A percentile compares a stretch with the other conserved stretches of the same genome.
phyloP scores from a whole-genome alignment of 1,284 basidiomycete genomes.

The Schizophyllum amplum region DNA sequence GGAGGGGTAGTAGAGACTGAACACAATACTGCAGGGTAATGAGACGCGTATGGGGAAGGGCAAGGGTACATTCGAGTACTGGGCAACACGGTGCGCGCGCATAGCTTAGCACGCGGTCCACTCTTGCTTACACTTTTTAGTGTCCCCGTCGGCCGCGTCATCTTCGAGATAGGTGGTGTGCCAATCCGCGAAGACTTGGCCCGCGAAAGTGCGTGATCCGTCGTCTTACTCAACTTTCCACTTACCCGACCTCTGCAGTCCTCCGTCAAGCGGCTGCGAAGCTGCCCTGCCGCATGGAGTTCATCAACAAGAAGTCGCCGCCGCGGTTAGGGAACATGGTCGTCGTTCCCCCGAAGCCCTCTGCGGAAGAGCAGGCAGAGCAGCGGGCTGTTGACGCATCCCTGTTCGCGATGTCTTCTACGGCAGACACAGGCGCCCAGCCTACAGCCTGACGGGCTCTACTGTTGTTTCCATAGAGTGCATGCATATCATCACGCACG shows the following conservation, averaged over 20 bases:
- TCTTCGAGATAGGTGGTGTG: slow-evolving; percentile 91
- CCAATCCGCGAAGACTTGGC: slow-evolving; percentile 92
- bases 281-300: slow-evolving; percentile 86
- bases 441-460: background rate
- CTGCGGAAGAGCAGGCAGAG: background rate
- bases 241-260: slow-evolving; percentile 39
- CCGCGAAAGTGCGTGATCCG: slow-evolving; percentile 65
- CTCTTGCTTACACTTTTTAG: slow-evolving; percentile 30
- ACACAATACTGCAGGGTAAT: slow-evolving; percentile 61
- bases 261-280: slow-evolving; percentile 87
- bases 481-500: too few relatives aligned
- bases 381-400: background rate
- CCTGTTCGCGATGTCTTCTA: background rate
- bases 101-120: background rate
- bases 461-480: too few relatives aligned
- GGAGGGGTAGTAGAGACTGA: background rate
- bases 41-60: slow-evolving; percentile 99
- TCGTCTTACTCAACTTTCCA: background rate
- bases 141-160: slow-evolving; percentile 85
- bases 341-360: slow-evolving; percentile 34
- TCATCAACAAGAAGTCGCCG: slow-evolving; percentile 64
- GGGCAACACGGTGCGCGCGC: slow-evolving; percentile 78
- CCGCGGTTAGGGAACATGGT: slow-evolving; percentile 76
- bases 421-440: background rate
- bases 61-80: slow-evolving; percentile 95